Percentiles rank a stretch among this genome's conserved stretches.
These are phyloP conservation scores for Phytophthora pisi DNA, from an alignment of 352 stramenopile genomes.

Conservation along the genomic window DNA sequence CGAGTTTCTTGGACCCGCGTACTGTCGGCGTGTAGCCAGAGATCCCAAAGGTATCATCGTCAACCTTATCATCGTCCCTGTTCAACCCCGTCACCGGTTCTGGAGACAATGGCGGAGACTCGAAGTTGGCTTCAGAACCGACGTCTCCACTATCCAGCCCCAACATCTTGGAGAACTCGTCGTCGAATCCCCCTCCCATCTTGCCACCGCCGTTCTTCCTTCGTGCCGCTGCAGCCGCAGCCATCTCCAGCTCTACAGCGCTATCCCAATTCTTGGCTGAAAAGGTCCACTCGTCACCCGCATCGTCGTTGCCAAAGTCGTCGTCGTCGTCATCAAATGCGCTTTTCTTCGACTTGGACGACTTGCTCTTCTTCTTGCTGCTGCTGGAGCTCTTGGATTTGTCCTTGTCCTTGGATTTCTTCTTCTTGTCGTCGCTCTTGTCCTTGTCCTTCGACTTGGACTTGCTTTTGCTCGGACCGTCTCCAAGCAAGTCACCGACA, in stretches of 20 bases:
- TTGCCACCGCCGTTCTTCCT: conserved; percentile 50
- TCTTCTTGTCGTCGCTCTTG: conserved; percentile 41
- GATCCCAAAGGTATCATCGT: conserved; percentile 24
- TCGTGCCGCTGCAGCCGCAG: conserved; percentile 25
- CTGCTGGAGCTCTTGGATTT: conserved; percentile 36
- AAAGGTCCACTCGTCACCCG: conserved; percentile 13
- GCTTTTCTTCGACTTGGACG: conserved; percentile 48
- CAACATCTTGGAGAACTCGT: conserved; percentile 74
- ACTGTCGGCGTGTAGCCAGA: conserved; percentile 19
- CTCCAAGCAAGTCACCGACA: conserved; percentile 59
- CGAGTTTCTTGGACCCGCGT: conserved; percentile 15
- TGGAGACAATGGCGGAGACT: conserved; percentile 17
- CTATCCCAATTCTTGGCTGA: conserved; percentile 36
- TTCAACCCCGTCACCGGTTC: conserved; percentile 17
- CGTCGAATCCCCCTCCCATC: conserved; percentile 39
- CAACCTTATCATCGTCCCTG: conserved; percentile 20
- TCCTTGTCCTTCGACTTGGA: conserved; percentile 32
- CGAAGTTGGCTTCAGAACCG: conserved; percentile 8
- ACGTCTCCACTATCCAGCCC: conserved; percentile 41
- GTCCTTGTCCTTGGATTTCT: conserved; percentile 30
- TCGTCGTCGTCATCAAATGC: conserved; percentile 39
- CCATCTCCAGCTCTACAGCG: conserved; percentile 33
- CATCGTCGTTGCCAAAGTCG: conserved; percentile 20
- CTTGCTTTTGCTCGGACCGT: conserved; percentile 33
- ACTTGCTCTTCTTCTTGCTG: conserved; percentile 49